These are phyloP conservation scores for Lipomyces spencermartinsiae DNA, from an alignment of 805 yeast genomes.

Conservation along the genomic window DNA sequence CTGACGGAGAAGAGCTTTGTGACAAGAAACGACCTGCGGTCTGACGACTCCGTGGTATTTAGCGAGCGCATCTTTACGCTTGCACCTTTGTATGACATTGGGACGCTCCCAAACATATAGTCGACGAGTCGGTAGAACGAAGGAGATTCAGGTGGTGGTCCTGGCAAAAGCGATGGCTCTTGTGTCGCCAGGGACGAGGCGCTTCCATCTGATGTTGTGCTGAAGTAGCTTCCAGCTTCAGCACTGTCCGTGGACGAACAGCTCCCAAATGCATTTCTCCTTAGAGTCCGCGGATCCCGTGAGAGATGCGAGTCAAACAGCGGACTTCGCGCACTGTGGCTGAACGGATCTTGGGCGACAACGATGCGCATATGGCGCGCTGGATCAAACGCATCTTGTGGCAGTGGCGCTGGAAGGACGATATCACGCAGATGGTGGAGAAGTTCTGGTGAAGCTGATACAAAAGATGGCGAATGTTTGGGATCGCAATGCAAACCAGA, in stretches of 20 bases:
- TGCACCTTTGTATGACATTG: constrained; percentile 8
- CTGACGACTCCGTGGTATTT: not conserved
- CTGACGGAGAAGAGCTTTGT: constrained; percentile 10
- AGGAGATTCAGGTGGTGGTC: constrained; percentile 15
- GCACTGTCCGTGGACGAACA: constrained; percentile 8
- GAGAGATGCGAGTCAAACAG: constrained; percentile 8
- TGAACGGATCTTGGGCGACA: constrained; percentile 11
- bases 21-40: constrained; percentile 4
- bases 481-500: not conserved
- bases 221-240: not conserved
- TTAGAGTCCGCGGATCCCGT: not conserved
- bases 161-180: not conserved
- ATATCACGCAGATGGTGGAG: not conserved
- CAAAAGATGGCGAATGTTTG: not conserved
- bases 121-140: constrained; percentile 11
- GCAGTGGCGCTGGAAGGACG: not conserved
- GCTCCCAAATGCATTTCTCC: constrained; percentile 8
- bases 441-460: not conserved
- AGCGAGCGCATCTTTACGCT: constrained; percentile 7
- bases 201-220: not conserved
- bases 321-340: not conserved
- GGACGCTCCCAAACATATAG: constrained; percentile 10
- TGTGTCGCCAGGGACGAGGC: not conserved
- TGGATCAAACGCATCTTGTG: constrained; percentile 7
- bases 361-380: constrained; percentile 6